Percentiles rank a stretch among this genome's conserved stretches.
phyloP scores from a whole-genome alignment of 495 filamentous ascomycete species.

The Pyronema omphalodes region DNA sequence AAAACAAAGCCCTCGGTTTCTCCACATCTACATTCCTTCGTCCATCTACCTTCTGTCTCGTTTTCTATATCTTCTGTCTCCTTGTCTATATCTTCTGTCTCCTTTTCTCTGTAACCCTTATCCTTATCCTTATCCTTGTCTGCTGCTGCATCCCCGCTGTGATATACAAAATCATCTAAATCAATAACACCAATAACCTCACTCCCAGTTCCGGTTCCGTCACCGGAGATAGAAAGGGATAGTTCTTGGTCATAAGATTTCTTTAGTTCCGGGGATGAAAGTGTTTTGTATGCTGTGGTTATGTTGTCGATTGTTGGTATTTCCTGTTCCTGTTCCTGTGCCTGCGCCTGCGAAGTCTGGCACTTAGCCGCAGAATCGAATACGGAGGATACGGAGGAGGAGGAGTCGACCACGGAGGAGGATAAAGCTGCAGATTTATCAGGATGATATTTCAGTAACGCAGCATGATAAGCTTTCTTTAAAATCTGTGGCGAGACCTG shows the following conservation, averaged over 20 bases:
- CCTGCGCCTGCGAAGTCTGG: too few relatives aligned
- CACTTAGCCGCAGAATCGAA: neutral
- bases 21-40: constrained; percentile 60
- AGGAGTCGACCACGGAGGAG: constrained; percentile 2
- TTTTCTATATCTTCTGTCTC: too few relatives aligned
- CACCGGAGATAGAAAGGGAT: neutral
- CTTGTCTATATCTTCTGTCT: too few relatives aligned
- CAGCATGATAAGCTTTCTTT: constrained; percentile 60
- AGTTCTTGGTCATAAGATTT: constrained; percentile 42
- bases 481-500: constrained; percentile 27
- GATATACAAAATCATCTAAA: constrained; percentile 52
- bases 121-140: too few relatives aligned
- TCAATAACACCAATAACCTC: constrained; percentile 59
- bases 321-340: too few relatives aligned
- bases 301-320: constrained; percentile 57
- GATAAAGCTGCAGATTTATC: constrained; percentile 34
- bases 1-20: constrained; percentile 54
- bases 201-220: constrained; percentile 25
- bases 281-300: constrained; percentile 50
- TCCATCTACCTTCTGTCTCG: constrained; percentile 36
- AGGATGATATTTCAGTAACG: constrained; percentile 62
- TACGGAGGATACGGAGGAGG: neutral
- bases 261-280: constrained; percentile 40
- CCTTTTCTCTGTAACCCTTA: too few relatives aligned
- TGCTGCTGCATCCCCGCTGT: constrained; percentile 33